Evolutionary conservation across 805 yeast species (phyloP).

Genomic region (Starmerella tilneyi): DNA sequence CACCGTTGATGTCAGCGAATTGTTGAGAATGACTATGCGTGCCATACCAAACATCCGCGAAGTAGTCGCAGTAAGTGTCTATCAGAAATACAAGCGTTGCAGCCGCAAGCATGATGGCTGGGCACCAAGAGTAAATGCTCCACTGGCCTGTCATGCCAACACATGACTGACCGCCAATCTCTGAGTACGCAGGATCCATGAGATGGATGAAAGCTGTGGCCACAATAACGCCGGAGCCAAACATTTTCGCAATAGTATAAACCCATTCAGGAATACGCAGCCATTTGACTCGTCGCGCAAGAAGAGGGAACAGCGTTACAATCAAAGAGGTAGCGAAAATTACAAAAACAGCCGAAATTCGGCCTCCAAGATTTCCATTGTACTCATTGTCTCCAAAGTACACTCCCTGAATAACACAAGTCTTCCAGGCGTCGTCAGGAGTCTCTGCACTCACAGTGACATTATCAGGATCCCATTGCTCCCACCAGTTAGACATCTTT

Average conservation of each 20-base stretch:
- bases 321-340: conserved; percentile 42
- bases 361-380: conserved; percentile 38
- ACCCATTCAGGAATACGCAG: conserved; percentile 28
- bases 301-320: conserved; percentile 39
- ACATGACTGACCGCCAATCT: conserved; percentile 32
- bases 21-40: conserved; percentile 19
- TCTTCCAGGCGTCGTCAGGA: conserved; percentile 34
- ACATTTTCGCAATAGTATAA: conserved; percentile 36
- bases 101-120: conserved; percentile 43
- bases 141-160: conserved; percentile 39
- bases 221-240: conserved; percentile 68
- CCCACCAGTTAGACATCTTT: conserved; percentile 19
- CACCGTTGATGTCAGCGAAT: conserved; percentile 3
- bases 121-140: conserved; percentile 47
- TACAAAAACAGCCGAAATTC: conserved; percentile 53
- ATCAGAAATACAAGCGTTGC: conserved; percentile 40
- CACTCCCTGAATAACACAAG: conserved; percentile 37
- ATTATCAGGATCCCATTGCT: conserved; percentile 28
- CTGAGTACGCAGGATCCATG: conserved; percentile 35
- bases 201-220: conserved; percentile 69
- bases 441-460: conserved; percentile 26
- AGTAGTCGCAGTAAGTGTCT: conserved; percentile 42
- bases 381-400: conserved; percentile 36
- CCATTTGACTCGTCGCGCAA: conserved; percentile 25
- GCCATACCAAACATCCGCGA: conserved; percentile 29